Conservation (phyloP, 306 rosid genomes). For the Acacia melanoxylon region DNA sequence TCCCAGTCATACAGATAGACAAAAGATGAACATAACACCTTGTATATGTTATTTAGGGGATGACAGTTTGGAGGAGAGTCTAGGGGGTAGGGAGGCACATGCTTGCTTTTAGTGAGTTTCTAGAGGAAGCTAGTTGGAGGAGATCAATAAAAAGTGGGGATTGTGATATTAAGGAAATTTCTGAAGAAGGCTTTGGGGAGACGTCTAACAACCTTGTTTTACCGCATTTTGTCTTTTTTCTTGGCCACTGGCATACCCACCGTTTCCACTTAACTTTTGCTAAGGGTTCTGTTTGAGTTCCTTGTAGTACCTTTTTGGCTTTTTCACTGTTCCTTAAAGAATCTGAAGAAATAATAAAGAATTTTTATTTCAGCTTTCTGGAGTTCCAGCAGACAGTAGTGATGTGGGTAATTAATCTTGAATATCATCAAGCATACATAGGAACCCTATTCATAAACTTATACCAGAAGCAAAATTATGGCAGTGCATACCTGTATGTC, state of each 20-base stretch:
- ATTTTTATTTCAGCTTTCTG: neutral
- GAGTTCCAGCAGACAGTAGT: neutral
- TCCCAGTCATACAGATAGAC: neutral
- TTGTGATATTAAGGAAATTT: neutral
- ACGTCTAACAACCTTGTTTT: neutral
- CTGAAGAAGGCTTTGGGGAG: neutral
- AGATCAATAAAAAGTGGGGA: neutral
- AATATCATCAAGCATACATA: conserved; percentile 19
- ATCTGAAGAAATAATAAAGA: neutral
- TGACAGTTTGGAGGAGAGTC: neutral
- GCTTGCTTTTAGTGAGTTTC: neutral
- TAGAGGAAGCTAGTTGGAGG: neutral
- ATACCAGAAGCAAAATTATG: conserved; percentile 10
- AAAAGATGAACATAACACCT: conserved; percentile 1
- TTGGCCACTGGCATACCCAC: neutral
- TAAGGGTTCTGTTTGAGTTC: neutral
- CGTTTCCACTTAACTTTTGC: neutral
- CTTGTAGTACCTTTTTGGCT: neutral
- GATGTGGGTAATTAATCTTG: neutral
- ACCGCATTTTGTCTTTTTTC: neutral
- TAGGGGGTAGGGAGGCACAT: neutral
- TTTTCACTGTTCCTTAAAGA: neutral
- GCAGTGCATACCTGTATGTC: conserved; percentile 69
- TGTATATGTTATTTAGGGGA: conserved; percentile 3
- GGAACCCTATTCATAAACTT: conserved; percentile 22